phyloP scores from a whole-genome alignment of 305 asterid genomes.

The Vinca major region DNA sequence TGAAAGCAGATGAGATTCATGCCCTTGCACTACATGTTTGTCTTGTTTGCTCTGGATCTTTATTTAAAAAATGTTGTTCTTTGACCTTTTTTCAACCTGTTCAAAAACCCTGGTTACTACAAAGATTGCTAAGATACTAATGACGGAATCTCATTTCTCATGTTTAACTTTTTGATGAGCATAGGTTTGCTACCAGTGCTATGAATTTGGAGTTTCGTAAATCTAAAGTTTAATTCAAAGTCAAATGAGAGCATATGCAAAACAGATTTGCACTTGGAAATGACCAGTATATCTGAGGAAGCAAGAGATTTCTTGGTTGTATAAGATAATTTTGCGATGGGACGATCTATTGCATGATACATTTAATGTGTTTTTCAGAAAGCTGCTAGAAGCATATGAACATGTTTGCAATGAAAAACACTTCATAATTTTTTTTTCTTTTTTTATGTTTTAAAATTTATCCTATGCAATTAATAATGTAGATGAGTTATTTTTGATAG shows the following conservation, averaged over 20 bases:
- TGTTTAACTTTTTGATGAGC: background rate
- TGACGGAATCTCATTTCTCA: background rate
- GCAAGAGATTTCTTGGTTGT: background rate
- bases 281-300: background rate
- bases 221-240: background rate
- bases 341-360: background rate
- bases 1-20: background rate
- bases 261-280: background rate
- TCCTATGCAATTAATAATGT: background rate
- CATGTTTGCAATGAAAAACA: background rate
- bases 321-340: background rate
- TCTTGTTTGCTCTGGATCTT: background rate
- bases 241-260: background rate
- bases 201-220: background rate
- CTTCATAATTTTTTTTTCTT: background rate
- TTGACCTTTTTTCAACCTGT: background rate
- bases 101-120: background rate
- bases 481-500: background rate
- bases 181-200: background rate
- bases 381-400: background rate
- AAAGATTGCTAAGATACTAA: background rate
- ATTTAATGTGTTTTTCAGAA: background rate
- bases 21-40: background rate
- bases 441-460: too few species aligned
- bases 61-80: background rate